Evolutionary conservation across 805 yeast genomes (phyloP).

Genomic region (Nakazawaea siamensis): DNA sequence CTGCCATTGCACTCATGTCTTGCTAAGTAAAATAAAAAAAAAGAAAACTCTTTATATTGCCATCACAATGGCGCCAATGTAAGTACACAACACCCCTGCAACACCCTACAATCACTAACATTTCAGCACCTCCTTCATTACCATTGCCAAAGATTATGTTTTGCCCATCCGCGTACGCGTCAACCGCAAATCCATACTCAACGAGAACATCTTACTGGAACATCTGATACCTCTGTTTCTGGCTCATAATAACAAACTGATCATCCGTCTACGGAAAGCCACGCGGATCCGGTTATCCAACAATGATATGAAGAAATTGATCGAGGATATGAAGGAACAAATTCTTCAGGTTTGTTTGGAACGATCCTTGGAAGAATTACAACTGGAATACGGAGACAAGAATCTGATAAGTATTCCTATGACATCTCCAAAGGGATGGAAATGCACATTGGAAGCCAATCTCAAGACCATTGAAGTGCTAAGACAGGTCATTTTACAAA

Average conservation of each 20-base stretch:
- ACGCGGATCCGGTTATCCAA: constrained; percentile 7
- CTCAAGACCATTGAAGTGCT: constrained; percentile 4
- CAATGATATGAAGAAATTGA: constrained; percentile 7
- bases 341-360: constrained; percentile 5
- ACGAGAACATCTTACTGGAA: constrained; percentile 5
- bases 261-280: constrained; percentile 6
- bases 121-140: constrained; percentile 9
- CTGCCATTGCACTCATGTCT: too few relatives aligned
- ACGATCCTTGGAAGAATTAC: constrained; percentile 5
- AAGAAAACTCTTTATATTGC: too few relatives aligned
- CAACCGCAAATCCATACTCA: constrained; percentile 9
- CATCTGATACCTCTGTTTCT: constrained; percentile 7
- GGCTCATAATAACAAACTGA: constrained; percentile 6
- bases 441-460: constrained; percentile 1
- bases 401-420: constrained; percentile 5
- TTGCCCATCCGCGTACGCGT: constrained; percentile 8
- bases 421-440: constrained; percentile 9
- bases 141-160: constrained; percentile 1
- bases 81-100: background rate
- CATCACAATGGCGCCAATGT: constrained; percentile 11
- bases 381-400: background rate
- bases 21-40: too few relatives aligned
- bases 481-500: background rate
- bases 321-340: constrained; percentile 3
- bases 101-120: background rate